Conservation (phyloP, 139 green algal species). For the Gonium pectorale region DNA sequence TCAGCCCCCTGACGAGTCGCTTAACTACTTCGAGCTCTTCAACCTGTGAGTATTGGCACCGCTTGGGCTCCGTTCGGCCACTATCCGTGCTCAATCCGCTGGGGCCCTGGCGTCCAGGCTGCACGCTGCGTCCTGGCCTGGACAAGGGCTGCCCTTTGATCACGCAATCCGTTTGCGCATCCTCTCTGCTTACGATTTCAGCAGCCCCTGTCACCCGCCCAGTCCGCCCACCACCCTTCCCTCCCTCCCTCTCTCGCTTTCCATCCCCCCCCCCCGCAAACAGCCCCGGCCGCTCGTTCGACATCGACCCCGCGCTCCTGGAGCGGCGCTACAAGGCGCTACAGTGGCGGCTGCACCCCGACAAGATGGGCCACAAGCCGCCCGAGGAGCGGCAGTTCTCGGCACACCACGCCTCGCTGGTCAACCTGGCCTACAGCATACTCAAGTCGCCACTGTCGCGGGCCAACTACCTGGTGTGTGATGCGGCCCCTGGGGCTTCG, state of each 20-base stretch:
- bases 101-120: too few relatives aligned
- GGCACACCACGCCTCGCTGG: constrained; percentile 64
- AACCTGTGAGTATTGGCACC: constrained; percentile 61
- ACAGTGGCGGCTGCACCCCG: constrained; percentile 77
- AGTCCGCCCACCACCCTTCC: background rate
- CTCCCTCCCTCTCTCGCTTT: background rate
- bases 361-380: constrained; percentile 61
- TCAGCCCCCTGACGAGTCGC: constrained; percentile 57
- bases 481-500: background rate
- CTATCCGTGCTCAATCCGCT: too few relatives aligned
- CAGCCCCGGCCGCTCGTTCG: constrained; percentile 59
- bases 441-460: constrained; percentile 69
- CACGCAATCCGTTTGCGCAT: too few relatives aligned
- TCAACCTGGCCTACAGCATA: constrained; percentile 78
- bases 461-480: constrained; percentile 76
- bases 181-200: too few relatives aligned
- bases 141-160: too few relatives aligned
- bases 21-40: constrained; percentile 69
- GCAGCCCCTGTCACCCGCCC: too few relatives aligned
- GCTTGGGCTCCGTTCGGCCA: too few relatives aligned
- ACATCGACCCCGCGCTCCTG: constrained; percentile 64
- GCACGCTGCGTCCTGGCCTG: too few relatives aligned
- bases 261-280: background rate
- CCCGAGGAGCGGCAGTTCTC: constrained; percentile 67
- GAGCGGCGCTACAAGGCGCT: constrained; percentile 74